Conservation (phyloP, 2,329 filamentous ascomycete species). For the Colletotrichum acutatum region DNA sequence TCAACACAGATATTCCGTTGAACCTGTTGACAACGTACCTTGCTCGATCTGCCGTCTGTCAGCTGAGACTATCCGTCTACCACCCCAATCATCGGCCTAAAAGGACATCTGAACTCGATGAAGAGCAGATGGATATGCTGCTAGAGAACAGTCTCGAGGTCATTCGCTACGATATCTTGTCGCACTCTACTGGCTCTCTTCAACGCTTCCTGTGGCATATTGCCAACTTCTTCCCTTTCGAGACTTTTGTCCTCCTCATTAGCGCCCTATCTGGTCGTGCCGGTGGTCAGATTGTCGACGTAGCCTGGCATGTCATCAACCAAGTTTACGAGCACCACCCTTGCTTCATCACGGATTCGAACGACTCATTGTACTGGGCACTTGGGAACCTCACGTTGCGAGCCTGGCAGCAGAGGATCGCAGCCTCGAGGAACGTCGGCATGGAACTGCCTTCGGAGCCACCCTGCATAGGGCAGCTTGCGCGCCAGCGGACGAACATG, state of each 20-base stretch:
- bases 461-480: background rate
- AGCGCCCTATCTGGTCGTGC: constrained; percentile 62
- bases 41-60: constrained; percentile 5
- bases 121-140: constrained; percentile 63
- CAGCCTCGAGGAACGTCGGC: background rate
- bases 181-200: constrained; percentile 53
- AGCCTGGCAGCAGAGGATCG: constrained; percentile 55
- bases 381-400: constrained; percentile 60
- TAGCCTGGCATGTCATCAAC: constrained; percentile 62
- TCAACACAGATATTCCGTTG: constrained; percentile 1
- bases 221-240: constrained; percentile 64
- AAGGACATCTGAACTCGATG: constrained; percentile 43
- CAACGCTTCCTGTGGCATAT: constrained; percentile 66
- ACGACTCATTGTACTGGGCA: constrained; percentile 37
- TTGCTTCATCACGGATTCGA: background rate
- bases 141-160: constrained; percentile 64
- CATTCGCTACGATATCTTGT: constrained; percentile 57
- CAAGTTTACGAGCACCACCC: constrained; percentile 37
- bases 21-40: background rate
- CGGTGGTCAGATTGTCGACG: constrained; percentile 59
- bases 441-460: background rate
- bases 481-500: background rate
- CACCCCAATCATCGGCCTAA: background rate
- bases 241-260: constrained; percentile 64
- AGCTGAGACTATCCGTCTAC: background rate